Evolutionary conservation across 768 basidiomycete genomes (phyloP), one percentile per base, ranked within the genome.

Genomic region (Royoungia palumana): DNA sequence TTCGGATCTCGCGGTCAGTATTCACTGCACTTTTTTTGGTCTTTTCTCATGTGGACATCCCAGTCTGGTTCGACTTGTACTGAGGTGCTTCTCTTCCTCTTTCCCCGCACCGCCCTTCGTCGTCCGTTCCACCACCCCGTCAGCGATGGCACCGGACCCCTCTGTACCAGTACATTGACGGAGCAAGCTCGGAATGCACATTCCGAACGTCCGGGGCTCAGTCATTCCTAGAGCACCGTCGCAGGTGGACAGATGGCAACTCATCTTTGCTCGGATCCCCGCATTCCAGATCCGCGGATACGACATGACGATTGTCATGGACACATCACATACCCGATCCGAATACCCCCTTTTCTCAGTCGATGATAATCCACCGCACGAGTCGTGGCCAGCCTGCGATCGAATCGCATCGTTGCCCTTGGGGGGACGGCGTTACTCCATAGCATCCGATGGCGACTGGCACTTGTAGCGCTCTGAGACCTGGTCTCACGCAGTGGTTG

Each of bases 1-100:
- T 36, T 32, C 51, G 57, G 61, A 62, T 58, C 51, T 44, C 22
- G 34, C 41, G 45, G 39, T 42, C 5, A 28, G 13, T 28, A 28
- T 9, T 28, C 11, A 2, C 30, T 13, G 14, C 7, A 3, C 13
- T 32, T 32, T 32, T 32, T 32, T 32, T 2, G 14, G 32, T 14
- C 6, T 6, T 28, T 10, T 27, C 37, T 40, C 1, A 20, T 10
- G 25, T 32, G 44, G 46, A 25, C 35, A 12, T 8, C 28, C 27
- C 38, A 20, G 24, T 25, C 24, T 8, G 24, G 8, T 25, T 25
- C 24, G n/a, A n/a, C n/a, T n/a, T n/a, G n/a, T n/a, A n/a, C n/a
- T n/a, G n/a, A n/a, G n/a, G n/a, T 13, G 21, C 3, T 14, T 12
- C 12, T 20, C 17, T 27, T 14, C 24, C 35, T 34, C 25, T 28